A percentile compares a stretch with the other conserved stretches of the same genome.
Conservation (phyloP, 768 basidiomycete species). For the Lyophyllum semitale region DNA sequence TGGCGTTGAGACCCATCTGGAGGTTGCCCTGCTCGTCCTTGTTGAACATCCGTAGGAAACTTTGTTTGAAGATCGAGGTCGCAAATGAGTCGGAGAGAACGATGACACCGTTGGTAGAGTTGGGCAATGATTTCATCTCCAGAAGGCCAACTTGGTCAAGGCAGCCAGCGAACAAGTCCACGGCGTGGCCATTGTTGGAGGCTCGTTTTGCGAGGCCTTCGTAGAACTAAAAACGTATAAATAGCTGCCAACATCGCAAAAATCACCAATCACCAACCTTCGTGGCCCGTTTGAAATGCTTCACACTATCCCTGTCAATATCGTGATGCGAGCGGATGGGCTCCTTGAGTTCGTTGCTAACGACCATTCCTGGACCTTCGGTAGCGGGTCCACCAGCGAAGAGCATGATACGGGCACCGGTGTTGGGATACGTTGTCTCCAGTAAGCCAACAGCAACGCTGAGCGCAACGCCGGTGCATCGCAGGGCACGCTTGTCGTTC, state of each 20-base stretch:
- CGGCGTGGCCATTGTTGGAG: constrained; percentile 91
- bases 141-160: constrained; percentile 96
- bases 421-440: constrained; percentile 94
- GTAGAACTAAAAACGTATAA: constrained; percentile 70
- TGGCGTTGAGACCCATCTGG: constrained; percentile 98
- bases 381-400: constrained; percentile 96
- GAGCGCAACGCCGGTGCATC: constrained; percentile 94
- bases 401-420: constrained; percentile 94
- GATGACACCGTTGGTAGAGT: constrained; percentile 95
- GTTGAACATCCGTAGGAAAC: constrained; percentile 88
- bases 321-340: constrained; percentile 99
- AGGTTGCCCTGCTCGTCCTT: constrained; percentile 93
- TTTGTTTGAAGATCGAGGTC: constrained; percentile 98
- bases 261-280: constrained; percentile 59
- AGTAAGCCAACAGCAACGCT: constrained; percentile 91
- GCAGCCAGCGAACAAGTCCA: constrained; percentile 96
- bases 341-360: constrained; percentile 92
- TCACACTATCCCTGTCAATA: constrained; percentile 94
- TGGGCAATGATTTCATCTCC: constrained; percentile 96
- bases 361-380: constrained; percentile 96
- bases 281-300: constrained; percentile 94
- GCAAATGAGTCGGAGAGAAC: constrained; percentile 96
- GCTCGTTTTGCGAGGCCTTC: constrained; percentile 91
- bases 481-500: constrained; percentile 87
- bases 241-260: not conserved